Percentiles rank a stretch among this genome's conserved stretches.
phyloP scores from a whole-genome alignment of 2,329 filamentous ascomycete genomes.

The Colletotrichum karsti region DNA sequence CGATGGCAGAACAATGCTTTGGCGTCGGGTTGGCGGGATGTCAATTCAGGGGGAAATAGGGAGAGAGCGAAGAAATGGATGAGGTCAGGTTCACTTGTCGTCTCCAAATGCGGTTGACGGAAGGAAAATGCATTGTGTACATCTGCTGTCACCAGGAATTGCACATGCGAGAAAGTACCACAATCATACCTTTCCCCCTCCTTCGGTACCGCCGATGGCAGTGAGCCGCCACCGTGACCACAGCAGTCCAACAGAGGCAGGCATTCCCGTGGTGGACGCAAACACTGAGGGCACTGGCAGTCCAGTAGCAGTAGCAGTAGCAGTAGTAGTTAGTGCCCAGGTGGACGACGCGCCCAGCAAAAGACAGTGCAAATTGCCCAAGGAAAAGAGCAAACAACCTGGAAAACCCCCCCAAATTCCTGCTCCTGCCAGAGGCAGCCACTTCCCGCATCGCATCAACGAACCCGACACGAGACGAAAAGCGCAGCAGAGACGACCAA shows the following conservation, averaged over 20 bases:
- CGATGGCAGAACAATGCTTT: neutral
- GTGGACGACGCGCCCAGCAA: neutral
- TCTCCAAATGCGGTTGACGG: neutral
- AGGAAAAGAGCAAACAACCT: neutral
- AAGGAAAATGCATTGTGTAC: neutral
- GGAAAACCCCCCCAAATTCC: slow-evolving; percentile 6
- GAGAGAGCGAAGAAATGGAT: neutral
- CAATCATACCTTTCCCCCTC: neutral
- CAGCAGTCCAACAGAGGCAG: slow-evolving; percentile 3
- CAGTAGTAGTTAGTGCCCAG: too few species aligned
- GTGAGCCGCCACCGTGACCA: neutral
- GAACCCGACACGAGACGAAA: slow-evolving; percentile 9
- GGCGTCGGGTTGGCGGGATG: neutral
- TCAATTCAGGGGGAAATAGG: neutral
- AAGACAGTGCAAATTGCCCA: neutral
- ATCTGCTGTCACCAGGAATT: neutral
- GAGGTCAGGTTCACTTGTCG: neutral
- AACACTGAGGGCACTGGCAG: neutral
- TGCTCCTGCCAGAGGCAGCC: neutral
- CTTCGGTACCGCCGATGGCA: slow-evolving; percentile 10
- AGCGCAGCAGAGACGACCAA: neutral
- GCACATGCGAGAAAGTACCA: neutral
- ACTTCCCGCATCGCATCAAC: slow-evolving; percentile 28
- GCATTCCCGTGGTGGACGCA: slow-evolving; percentile 16
- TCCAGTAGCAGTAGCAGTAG: too few species aligned